Base-by-base conservation (phyloP, 768 basidiomycete species). In the Pleurotus salmoneostramineus region DNA sequence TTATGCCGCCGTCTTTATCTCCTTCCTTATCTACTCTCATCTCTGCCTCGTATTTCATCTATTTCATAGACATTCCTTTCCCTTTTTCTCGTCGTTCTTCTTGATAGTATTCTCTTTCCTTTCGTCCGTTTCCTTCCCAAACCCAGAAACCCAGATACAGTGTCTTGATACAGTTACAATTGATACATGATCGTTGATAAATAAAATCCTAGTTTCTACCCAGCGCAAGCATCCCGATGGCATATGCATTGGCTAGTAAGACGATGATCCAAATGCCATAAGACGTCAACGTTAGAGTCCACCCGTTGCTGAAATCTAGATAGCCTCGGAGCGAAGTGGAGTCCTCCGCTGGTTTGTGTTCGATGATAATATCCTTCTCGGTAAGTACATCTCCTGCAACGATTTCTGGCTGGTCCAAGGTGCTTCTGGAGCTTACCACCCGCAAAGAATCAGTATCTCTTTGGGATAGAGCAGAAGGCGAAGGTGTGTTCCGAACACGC, bases 201-300 rank as follows among this genome's bases (percentile, higher is more conserved):
- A 10, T 15, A 5, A 11, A 36, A 35, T 32, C 34, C 10, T 47
- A 52, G 10, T 12, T 52, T 15, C 34, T 44, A 35, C 71, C 69
- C 62, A 74, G 56, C 2, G 61, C 71, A 11, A 84, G 65, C 68
- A 76, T 72, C 4, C 76, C 77, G 44, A 84, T 76, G 27, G 80
- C 83, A 64, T 83, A 84, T 15, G 62, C 67, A 60, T 84, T 84
- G 12, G 83, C 82, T 32, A 77, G 58, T n/a, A 78, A 52, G 2
- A 84, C 73, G 35, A 83, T 68, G 3, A 66, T 64, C 72, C 78
- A 83, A 27, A 84, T 70, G 4, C 66, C 58, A 58, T 80, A 83
- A n/a, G 81, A 74, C 15, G 80, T 40, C 4, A 59, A 54, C 14
- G 74, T 75, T n/a, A 79, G 57, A 5, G 72, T 14, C 42, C 68